Evolutionary conservation across 768 basidiomycete species (phyloP).

Genomic region (Lactifluus echinatus): DNA sequence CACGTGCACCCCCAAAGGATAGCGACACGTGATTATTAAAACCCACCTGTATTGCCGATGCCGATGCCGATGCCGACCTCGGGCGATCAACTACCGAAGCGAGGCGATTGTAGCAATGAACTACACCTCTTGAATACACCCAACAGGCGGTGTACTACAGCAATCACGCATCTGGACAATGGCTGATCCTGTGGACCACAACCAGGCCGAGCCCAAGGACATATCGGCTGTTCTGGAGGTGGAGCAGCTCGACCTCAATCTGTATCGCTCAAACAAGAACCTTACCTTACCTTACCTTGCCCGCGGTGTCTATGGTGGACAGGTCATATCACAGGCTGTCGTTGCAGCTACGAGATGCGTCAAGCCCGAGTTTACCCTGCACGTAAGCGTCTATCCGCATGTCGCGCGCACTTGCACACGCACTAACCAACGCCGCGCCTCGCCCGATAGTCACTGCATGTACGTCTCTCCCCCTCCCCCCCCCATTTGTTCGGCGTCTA

Average conservation of each 20-base stretch:
- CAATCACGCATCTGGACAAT: too few relatives aligned
- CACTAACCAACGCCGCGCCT: too few relatives aligned
- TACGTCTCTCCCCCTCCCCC: conserved; percentile 36
- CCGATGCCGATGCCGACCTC: too few relatives aligned
- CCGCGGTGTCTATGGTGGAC: conserved; percentile 79
- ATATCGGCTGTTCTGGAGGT: conserved; percentile 71
- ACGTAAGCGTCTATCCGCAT: conserved; percentile 42
- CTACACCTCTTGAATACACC: too few relatives aligned
- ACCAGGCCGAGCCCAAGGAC: conserved; percentile 26
- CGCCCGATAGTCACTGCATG: conserved; percentile 53
- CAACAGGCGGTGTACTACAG: too few relatives aligned
- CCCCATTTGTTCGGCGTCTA: background rate
- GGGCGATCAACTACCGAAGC: too few relatives aligned
- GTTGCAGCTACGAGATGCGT: conserved; percentile 76
- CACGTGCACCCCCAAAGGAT: too few relatives aligned
- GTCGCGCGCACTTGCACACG: background rate
- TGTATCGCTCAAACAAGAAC: conserved; percentile 73
- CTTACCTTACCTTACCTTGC: conserved; percentile 52
- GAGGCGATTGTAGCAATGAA: too few relatives aligned
- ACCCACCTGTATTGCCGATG: too few relatives aligned
- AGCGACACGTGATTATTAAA: background rate
- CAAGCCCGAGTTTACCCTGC: conserved; percentile 51
- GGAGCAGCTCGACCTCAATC: conserved; percentile 65
- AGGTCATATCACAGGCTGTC: conserved; percentile 83
- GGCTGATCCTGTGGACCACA: conserved; percentile 6